Conservation (phyloP, 2,329 filamentous ascomycete species). For the Venturia effusa region DNA sequence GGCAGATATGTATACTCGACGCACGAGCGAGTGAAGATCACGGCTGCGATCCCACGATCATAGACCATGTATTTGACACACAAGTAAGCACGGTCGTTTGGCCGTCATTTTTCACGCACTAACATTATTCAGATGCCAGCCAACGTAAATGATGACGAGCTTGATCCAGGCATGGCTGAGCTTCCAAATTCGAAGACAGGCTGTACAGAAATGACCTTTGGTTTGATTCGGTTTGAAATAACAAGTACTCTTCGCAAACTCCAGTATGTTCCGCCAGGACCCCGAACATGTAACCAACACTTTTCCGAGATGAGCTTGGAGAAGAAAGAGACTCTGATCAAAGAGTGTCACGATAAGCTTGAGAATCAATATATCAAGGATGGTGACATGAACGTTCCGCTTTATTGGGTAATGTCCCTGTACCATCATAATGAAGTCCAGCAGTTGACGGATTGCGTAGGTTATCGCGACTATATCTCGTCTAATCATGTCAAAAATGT, state of each 20-base stretch:
- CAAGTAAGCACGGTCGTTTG: not conserved
- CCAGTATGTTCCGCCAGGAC: slow-evolving; percentile 33
- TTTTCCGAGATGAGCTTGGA: slow-evolving; percentile 33
- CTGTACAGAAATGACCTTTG: slow-evolving; percentile 49
- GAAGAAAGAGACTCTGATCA: slow-evolving; percentile 40
- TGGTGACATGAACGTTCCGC: slow-evolving; percentile 44
- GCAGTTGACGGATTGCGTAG: not conserved
- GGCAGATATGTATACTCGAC: slow-evolving; percentile 49
- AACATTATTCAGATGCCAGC: slow-evolving; percentile 38
- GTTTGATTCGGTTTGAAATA: slow-evolving; percentile 43
- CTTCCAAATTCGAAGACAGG: slow-evolving; percentile 37
- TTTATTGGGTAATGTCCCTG: slow-evolving; percentile 51
- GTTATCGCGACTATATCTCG: slow-evolving; percentile 37
- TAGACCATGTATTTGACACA: slow-evolving; percentile 47
- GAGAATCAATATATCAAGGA: slow-evolving; percentile 39
- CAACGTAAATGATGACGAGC: slow-evolving; percentile 45
- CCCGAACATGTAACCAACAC: slow-evolving; percentile 30
- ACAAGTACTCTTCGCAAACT: slow-evolving; percentile 36
- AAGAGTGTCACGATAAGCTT: slow-evolving; percentile 34
- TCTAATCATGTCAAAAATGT: slow-evolving; percentile 68
- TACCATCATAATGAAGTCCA: not conserved
- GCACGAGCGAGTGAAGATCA: slow-evolving; percentile 51
- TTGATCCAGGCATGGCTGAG: slow-evolving; percentile 38
- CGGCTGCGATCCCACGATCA: slow-evolving; percentile 50
- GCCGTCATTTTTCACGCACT: not conserved